Percentiles rank a stretch among this genome's conserved stretches.
Evolutionary conservation across 306 rosid species (phyloP).

Genomic region (Cucurbita maxima): DNA sequence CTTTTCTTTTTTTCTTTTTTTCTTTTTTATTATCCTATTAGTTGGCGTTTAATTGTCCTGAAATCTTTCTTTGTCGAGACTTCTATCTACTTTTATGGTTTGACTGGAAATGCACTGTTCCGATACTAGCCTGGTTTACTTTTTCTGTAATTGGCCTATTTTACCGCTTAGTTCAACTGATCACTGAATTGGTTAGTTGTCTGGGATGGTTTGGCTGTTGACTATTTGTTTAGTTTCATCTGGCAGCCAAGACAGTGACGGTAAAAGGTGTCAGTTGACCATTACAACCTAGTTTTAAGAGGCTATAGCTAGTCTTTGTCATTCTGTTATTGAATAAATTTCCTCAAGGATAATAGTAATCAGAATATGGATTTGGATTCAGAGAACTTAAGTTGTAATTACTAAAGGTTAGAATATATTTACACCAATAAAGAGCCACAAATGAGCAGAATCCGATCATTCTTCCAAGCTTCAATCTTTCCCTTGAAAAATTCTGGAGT

Average conservation of each 20-base stretch:
- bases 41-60: neutral
- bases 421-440: neutral
- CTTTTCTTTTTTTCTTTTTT: neutral
- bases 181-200: neutral
- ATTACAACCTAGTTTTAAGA: neutral
- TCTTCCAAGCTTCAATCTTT: neutral
- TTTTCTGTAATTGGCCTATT: neutral
- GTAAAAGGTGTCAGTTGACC: neutral
- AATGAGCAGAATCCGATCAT: neutral
- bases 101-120: neutral
- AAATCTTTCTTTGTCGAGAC: neutral
- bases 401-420: neutral
- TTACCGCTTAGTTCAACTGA: neutral
- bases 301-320: neutral
- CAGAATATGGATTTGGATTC: neutral
- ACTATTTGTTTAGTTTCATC: constrained; percentile 7
- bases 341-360: neutral
- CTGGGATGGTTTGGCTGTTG: neutral
- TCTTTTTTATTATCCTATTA: neutral
- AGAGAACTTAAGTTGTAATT: neutral
- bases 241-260: neutral
- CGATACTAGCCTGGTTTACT: neutral
- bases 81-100: neutral
- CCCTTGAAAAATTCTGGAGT: neutral
- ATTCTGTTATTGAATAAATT: neutral